Conservation (phyloP, 495 filamentous ascomycete species). For the Annulohypoxylon moriforme region DNA sequence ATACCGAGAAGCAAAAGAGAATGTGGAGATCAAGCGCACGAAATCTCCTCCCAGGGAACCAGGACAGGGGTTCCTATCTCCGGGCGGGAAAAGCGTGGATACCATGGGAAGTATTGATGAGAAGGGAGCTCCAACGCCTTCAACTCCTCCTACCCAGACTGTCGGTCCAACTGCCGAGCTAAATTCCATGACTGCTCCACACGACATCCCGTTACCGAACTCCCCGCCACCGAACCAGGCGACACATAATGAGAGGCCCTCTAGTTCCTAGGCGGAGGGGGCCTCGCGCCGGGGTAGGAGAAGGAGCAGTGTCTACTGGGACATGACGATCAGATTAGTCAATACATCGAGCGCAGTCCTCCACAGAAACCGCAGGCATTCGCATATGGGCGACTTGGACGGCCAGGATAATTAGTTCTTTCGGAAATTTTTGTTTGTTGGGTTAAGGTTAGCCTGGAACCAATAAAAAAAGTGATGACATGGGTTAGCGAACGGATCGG, state of each 20-base stretch:
- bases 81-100: conserved; percentile 58
- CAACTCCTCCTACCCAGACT: conserved; percentile 10
- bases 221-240: conserved; percentile 36
- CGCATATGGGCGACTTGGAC: background rate
- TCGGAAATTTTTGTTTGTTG: conserved; percentile 9
- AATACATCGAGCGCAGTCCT: conserved; percentile 4
- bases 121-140: conserved; percentile 22
- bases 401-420: conserved; percentile 16
- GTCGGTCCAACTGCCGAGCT: conserved; percentile 15
- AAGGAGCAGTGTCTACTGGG: conserved; percentile 23
- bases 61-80: conserved; percentile 41
- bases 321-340: conserved; percentile 36
- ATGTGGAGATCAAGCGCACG: conserved; percentile 65
- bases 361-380: conserved; percentile 1
- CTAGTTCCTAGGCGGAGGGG: conserved; percentile 37
- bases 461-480: conserved; percentile 3
- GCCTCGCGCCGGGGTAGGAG: conserved; percentile 18
- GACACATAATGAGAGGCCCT: conserved; percentile 39
- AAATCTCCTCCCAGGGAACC: conserved; percentile 60
- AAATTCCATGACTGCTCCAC: conserved; percentile 27
- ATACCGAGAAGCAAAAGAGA: conserved; percentile 80
- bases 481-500: conserved; percentile 13
- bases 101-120: conserved; percentile 50
- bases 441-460: conserved; percentile 14
- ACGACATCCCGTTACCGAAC: conserved; percentile 38